phyloP scores from a whole-genome alignment of 352 stramenopile species.

The Pythium rhizo-oryzae region DNA sequence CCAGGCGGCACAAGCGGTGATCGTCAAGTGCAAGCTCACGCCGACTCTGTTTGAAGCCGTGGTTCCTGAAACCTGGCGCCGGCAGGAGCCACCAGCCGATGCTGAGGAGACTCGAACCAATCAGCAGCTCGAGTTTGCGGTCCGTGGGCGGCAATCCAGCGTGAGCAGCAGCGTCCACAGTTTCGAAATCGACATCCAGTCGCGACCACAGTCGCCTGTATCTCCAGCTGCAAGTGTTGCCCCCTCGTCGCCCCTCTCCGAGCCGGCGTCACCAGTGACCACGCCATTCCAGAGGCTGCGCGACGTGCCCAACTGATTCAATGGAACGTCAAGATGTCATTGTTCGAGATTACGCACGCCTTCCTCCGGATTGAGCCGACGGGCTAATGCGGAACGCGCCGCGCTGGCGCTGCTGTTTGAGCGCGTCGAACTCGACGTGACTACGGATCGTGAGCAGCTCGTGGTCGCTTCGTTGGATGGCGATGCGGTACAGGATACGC shows the following conservation, averaged over 20 bases:
- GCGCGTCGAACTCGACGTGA: slow-evolving; percentile 27
- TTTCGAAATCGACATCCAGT: slow-evolving; percentile 9
- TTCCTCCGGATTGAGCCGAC: too few species aligned
- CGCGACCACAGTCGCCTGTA: not conserved
- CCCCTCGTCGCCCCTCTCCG: not conserved
- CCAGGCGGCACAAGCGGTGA: not conserved
- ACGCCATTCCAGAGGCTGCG: not conserved
- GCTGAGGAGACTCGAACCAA: not conserved
- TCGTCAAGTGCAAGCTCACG: slow-evolving; percentile 11
- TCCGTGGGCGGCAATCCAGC: not conserved
- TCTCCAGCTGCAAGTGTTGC: not conserved
- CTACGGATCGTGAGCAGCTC: slow-evolving; percentile 34
- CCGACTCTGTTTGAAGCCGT: not conserved
- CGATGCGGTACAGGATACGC: slow-evolving; percentile 32
- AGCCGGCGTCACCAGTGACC: not conserved
- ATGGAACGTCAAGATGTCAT: too few species aligned
- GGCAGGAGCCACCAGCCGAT: not conserved
- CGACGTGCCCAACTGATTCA: too few species aligned
- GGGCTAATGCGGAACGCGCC: not conserved
- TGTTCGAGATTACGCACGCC: too few species aligned
- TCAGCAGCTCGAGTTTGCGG: not conserved
- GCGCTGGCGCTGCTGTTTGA: not conserved
- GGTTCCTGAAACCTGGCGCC: slow-evolving; percentile 8
- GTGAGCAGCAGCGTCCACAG: slow-evolving; percentile 4
- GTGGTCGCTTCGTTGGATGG: slow-evolving; percentile 8